Base-by-base conservation (phyloP, 2,329 filamentous ascomycete genomes). In the Pseudonectria buxi region DNA sequence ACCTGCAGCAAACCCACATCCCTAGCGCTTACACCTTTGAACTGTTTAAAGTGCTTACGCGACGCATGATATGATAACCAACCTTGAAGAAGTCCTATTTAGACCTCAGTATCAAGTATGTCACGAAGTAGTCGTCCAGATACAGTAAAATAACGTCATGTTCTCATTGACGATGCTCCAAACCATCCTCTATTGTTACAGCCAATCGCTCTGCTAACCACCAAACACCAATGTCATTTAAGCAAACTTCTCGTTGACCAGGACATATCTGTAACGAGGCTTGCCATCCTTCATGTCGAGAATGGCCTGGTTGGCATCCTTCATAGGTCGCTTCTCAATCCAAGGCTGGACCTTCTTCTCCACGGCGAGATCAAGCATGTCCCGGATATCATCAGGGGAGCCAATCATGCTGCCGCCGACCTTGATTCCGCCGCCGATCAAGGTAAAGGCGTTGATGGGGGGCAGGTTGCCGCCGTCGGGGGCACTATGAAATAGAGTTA, bases 321-420 rank as follows among this genome's bases (percentile, higher is more conserved):
- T 67, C 66, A 79, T 67, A 4, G 67, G 63, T 40, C 68, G 58
- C 50, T 63, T 57, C 51, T 76, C 61, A 25, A 78, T 64, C 69
- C 69, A 75, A 2, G 74, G 69, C 57, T 70, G 67, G 18, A 79
- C 57, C 2, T 64, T 61, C 54, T 76, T 70, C 33, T 74, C 63
- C 0, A 64, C 72, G 13, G 70, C 74, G 37, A 79, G 64, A 32
- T 68, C 40, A 32, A 79, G 51, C 76, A 79, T 79, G 44, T 74
- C 69, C 31, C 66, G 59, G 31, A 78, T 78, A 45, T 78, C 68
- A 22, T 55, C 54, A 1, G 74, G 73, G 22, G 61, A 61, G 4
- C 72, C 71, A 45, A 75, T 55, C 26, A 49, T 28, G 28, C 49
- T 54, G 10, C 71, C 72, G 0, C 63, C 65, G 24, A 76, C 53